These are phyloP conservation scores for Aspergillus brunneoviolaceus DNA, from an alignment of 2,329 filamentous ascomycete genomes.

Conservation along the genomic window DNA sequence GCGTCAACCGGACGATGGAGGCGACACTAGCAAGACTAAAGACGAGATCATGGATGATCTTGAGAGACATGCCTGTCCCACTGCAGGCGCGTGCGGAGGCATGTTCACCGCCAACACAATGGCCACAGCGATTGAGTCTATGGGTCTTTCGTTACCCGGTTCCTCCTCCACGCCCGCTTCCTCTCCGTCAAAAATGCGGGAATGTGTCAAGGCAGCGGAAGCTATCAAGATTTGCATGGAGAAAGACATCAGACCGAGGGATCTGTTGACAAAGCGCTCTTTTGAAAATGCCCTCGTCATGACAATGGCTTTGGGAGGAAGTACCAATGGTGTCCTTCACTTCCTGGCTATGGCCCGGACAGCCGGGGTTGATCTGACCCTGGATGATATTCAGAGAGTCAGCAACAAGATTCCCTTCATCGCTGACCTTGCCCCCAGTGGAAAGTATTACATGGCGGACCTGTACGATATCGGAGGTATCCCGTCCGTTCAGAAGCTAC, in stretches of 20 bases:
- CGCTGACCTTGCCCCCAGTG: slow-evolving; percentile 79
- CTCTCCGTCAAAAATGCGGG: slow-evolving; percentile 79
- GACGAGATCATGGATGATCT: slow-evolving; percentile 83
- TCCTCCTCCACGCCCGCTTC: slow-evolving; percentile 80
- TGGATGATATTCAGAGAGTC: slow-evolving; percentile 81
- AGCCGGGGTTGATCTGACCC: slow-evolving; percentile 71
- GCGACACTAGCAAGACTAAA: slow-evolving; percentile 63
- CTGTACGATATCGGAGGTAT: slow-evolving; percentile 83
- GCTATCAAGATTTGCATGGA: slow-evolving; percentile 79
- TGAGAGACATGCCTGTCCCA: slow-evolving; percentile 74
- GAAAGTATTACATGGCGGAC: slow-evolving; percentile 84
- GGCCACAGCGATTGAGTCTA: slow-evolving; percentile 85
- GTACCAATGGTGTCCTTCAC: slow-evolving; percentile 85
- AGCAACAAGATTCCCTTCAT: slow-evolving; percentile 82
- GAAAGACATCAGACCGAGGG: slow-evolving; percentile 74
- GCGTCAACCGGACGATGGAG: slow-evolving; percentile 64
- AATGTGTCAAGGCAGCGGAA: slow-evolving; percentile 77
- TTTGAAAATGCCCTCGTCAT: slow-evolving; percentile 89
- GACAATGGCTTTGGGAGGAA: slow-evolving; percentile 89
- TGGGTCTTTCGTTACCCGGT: slow-evolving; percentile 79
- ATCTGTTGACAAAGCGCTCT: slow-evolving; percentile 74
- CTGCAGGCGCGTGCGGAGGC: slow-evolving; percentile 77
- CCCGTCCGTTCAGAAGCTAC: slow-evolving; percentile 79
- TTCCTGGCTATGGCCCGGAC: slow-evolving; percentile 88
- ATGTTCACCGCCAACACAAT: slow-evolving; percentile 97